Evolutionary conservation across 129 eudicot genomes (phyloP).

Genomic region (Pulicaria dysenterica): DNA sequence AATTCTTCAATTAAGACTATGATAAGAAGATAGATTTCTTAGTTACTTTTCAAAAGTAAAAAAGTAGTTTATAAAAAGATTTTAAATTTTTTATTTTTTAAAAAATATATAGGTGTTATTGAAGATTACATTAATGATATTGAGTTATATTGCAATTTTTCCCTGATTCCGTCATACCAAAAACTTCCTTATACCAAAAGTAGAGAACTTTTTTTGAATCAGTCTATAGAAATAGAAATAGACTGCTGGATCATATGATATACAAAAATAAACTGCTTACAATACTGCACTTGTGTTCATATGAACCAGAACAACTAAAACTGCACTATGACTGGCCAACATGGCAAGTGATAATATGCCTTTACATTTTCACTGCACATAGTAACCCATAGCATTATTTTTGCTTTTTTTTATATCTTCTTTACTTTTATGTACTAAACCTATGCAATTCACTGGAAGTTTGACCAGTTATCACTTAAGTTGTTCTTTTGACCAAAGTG

Average conservation of each 20-base stretch:
- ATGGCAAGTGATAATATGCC: slow-evolving; percentile 36
- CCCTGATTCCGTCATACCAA: too few relatives aligned
- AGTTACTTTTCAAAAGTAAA: too few relatives aligned
- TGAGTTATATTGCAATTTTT: not conserved
- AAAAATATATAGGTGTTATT: not conserved
- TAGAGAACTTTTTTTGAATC: slow-evolving; percentile 4
- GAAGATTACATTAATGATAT: not conserved
- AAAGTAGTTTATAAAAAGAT: too few relatives aligned
- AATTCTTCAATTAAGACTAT: not conserved
- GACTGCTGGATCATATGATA: slow-evolving; percentile 13
- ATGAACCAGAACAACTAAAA: slow-evolving; percentile 27
- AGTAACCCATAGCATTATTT: slow-evolving; percentile 38
- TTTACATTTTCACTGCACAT: slow-evolving; percentile 44
- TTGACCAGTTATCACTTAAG: slow-evolving; percentile 4
- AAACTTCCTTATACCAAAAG: not conserved
- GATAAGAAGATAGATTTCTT: not conserved
- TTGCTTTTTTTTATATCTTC: slow-evolving; percentile 13
- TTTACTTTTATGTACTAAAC: slow-evolving; percentile 29
- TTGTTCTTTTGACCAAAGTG: slow-evolving; percentile 57
- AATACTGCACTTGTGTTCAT: slow-evolving; percentile 28
- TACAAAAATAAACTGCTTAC: slow-evolving; percentile 21
- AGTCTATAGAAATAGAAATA: slow-evolving; percentile 8
- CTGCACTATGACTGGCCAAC: slow-evolving; percentile 26
- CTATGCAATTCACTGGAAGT: slow-evolving; percentile 21
- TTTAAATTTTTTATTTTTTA: not conserved